Base-by-base conservation (phyloP, 140 eudicot species). In the Senecio squalidus region DNA sequence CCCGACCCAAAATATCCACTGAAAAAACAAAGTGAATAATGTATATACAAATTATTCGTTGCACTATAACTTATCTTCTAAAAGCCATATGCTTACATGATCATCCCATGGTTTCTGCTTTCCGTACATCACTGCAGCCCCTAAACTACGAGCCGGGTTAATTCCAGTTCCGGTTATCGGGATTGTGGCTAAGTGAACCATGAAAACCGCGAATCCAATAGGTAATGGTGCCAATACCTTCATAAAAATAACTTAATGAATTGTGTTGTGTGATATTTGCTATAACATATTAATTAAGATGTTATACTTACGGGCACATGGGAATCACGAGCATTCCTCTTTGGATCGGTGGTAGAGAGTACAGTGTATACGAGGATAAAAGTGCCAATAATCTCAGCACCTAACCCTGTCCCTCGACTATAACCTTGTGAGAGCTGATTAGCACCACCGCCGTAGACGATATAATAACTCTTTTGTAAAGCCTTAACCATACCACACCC, bases 1-100 rank as follows among this genome's bases (percentile, higher is more conserved):
- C 31, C 96, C 95, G 13, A 67, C 91, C 92, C 94, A 88, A 74
- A 89, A 84, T 0, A 84, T 75, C 95, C 95, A 84, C 95, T 88
- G 72, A 47, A 69, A 80, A 28, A 44, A 21, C 43, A 62, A 36
- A 28, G 31, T 30, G 2, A 51, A 1, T 7, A 58, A n/a, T 8
- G 1, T 1, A 17, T 39, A 60, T 20, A 27, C 27, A n/a, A 14
- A 0, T 6, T 21, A 23, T 10, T 52, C 8, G 13, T 52, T 70
- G 15, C 31, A 30, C 22, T 4, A 34, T 38, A 61, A 1, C 4
- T 30, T 11, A 11, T 29, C 4, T 41, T 55, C 52, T 34, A n/a
- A 53, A 18, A 23, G 9, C 11, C 4, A 20, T 14, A 30, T 16
- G 27, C 81, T 2, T 78, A 86, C 90, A 46, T 76, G 90, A 60